A percentile compares a stretch with the other conserved stretches of the same genome.
phyloP scores from a whole-genome alignment of 1,139 yeast species.

The Geotrichum siamense region DNA sequence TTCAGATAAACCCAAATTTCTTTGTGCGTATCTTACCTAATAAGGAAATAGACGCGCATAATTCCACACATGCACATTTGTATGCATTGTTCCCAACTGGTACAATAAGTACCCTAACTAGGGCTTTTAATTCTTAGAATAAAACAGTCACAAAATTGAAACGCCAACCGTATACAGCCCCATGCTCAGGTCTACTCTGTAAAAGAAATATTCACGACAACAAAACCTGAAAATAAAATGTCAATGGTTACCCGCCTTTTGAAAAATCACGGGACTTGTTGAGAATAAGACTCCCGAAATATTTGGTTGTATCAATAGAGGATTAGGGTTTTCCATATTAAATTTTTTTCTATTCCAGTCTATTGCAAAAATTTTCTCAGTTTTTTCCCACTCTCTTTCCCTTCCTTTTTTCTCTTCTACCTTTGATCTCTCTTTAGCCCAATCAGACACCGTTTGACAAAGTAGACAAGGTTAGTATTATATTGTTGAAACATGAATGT shows the following conservation, averaged over 20 bases:
- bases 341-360: not conserved
- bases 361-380: not conserved
- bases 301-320: not conserved
- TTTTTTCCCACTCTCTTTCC: constrained; percentile 9
- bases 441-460: constrained; percentile 16
- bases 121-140: not conserved
- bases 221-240: not conserved
- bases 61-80: no score
- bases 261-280: no score
- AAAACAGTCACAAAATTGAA: not conserved
- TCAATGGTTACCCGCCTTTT: no score
- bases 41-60: no score
- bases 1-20: not conserved
- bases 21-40: no score
- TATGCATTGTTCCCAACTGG: no score
- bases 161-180: no score
- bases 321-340: constrained; percentile 2
- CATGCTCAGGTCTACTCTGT: no score
- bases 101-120: not conserved
- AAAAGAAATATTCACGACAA: no score
- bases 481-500: no score
- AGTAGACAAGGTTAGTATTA: constrained; percentile 18
- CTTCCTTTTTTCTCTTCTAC: constrained; percentile 3
- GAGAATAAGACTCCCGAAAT: no score
- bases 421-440: constrained; percentile 8